A percentile compares a stretch with the other conserved stretches of the same genome.
phyloP scores from a whole-genome alignment of 331 rosid species.

The Malus hybrid region DNA sequence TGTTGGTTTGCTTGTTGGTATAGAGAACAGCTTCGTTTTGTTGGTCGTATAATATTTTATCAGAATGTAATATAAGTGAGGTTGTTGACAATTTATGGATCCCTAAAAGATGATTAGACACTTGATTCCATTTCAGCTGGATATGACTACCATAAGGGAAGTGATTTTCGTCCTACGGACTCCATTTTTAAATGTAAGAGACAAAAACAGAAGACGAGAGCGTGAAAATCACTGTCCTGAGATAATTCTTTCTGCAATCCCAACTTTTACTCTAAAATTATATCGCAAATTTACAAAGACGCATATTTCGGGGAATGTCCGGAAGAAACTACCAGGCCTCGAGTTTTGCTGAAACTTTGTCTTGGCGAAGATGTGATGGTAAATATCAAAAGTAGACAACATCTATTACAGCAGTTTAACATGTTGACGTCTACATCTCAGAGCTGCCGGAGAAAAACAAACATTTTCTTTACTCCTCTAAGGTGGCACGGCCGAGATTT shows the following conservation, averaged over 20 bases:
- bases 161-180: neutral
- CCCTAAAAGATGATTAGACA: neutral
- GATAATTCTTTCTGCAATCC: neutral
- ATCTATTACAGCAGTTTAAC: neutral
- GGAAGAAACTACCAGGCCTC: neutral
- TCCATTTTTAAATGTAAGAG: neutral
- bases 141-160: rapidly evolving
- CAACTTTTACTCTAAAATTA: neutral
- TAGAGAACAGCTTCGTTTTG: neutral
- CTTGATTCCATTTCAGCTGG: neutral
- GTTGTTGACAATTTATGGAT: neutral
- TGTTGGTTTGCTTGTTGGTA: neutral
- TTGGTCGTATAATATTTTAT: neutral
- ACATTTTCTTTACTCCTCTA: conserved; percentile 40
- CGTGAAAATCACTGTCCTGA: neutral
- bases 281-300: neutral
- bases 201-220: neutral
- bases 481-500: conserved; percentile 82
- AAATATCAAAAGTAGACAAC: neutral
- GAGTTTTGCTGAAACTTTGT: neutral
- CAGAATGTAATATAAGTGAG: neutral
- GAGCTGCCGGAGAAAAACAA: neutral
- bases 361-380: neutral
- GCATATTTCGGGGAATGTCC: neutral
- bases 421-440: neutral